Base-by-base conservation (phyloP, 75 land plant species). In the Cupressus sempervirens region DNA sequence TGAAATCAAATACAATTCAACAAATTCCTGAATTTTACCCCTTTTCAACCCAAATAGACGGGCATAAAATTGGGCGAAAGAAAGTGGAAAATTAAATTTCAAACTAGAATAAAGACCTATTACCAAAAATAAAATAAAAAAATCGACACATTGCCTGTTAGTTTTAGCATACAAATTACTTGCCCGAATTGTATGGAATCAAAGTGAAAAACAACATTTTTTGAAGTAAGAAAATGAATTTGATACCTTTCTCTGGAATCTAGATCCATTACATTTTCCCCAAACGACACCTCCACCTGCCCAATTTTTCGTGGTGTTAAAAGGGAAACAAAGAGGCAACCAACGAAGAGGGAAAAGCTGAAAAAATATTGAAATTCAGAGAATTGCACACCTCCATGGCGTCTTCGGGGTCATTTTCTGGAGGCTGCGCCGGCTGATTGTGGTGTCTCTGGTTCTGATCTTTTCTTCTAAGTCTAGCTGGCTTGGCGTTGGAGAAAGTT, bases 201-300 rank as follows among this genome's bases (percentile, higher is more conserved):
- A 2, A 32, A 30, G 35, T 32, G 74, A 11, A 32, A 72, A 68
- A n/a, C 14, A 32, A 72, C 2, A 32, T 72, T 2, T 30, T 12
- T 30, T 72, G 32, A 23, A n/a, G n/a, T 7, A 62, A 2, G 67
- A 30, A 30, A 30, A 72, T 11, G 32, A 72, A 32, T 30, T 30
- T 32, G 32, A 29, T 81, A 92, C 91, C 93, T 90, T 32, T 87
- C 92, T 68, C 81, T 87, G 13, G 50, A 84, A 15, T 90, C 92
- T 18, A 32, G 77, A 52, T 89, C 92, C 89, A 90, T 85, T 50
- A 77, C 84, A 75, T 90, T 91, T 41, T 92, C 92, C 70, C 89
- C 91, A 82, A 81, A 89, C 23, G 90, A 88, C 9, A 83, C 90
- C 90, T 90, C 93, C 26, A 75, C 75, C 83, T 82, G 53, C 20